phyloP scores from a whole-genome alignment of 495 filamentous ascomycete genomes.

The Bathelium albidoporum region DNA sequence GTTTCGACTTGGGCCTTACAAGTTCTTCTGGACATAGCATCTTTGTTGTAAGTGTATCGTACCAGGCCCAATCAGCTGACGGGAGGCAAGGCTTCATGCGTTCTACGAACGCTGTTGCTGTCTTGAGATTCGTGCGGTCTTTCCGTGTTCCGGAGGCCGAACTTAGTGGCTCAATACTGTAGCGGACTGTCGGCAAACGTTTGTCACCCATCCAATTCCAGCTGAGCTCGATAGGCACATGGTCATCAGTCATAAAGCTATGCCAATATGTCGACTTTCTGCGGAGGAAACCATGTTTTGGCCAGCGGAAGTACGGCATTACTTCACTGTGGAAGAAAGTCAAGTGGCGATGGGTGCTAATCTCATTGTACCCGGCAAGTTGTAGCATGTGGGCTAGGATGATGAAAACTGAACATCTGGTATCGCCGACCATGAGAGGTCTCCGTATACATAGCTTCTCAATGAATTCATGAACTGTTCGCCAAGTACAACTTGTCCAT shows the following conservation, averaged over 20 bases:
- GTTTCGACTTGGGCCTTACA: not conserved
- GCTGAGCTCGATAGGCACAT: conserved; percentile 31
- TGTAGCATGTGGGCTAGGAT: not conserved
- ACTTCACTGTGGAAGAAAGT: not conserved
- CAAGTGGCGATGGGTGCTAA: not conserved
- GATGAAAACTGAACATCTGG: not conserved
- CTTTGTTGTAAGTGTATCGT: not conserved
- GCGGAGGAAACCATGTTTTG: not conserved
- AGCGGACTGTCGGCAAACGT: conserved; percentile 23
- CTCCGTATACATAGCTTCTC: not conserved
- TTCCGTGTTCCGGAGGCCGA: conserved; percentile 16
- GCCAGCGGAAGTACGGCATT: not conserved
- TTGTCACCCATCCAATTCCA: conserved; percentile 25
- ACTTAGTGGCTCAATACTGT: conserved; percentile 28
- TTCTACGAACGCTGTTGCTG: conserved; percentile 10
- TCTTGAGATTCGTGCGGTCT: conserved; percentile 16
- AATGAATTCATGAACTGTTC: not conserved
- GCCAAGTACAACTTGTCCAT: not conserved
- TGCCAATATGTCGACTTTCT: conserved; percentile 16
- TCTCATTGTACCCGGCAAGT: not conserved
- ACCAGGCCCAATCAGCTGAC: not conserved
- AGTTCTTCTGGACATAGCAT: not conserved
- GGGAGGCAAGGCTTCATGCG: not conserved
- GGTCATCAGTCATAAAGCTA: conserved; percentile 35
- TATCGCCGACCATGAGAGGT: not conserved